Percentiles rank a stretch among this genome's conserved stretches.
Evolutionary conservation across 2,329 filamentous ascomycete species (phyloP).

Genomic region (Escovopsis weberi): DNA sequence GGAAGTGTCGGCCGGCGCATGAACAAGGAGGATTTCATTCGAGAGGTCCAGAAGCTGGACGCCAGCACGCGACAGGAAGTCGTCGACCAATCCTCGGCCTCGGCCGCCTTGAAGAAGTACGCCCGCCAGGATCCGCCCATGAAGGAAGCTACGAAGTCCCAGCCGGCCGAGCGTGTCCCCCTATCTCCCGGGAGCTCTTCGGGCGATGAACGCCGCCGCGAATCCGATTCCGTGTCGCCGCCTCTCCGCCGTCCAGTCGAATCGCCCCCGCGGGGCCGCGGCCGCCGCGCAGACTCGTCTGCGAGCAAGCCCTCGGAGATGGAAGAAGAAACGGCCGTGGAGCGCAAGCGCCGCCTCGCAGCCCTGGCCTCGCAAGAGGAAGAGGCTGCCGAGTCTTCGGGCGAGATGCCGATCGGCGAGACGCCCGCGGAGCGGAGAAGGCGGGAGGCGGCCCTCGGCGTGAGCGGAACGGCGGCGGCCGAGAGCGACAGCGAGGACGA

Average conservation of each 20-base stretch:
- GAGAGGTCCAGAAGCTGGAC: constrained; percentile 59
- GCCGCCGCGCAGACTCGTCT: background rate
- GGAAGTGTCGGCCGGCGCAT: constrained; percentile 57
- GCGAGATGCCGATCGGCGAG: constrained; percentile 31
- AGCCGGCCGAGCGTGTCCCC: constrained; percentile 2
- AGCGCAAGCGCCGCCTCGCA: constrained; percentile 50
- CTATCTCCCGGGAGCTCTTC: constrained; percentile 8
- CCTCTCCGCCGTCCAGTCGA: constrained; percentile 6
- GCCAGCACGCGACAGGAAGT: constrained; percentile 44
- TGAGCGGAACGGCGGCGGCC: constrained; percentile 29
- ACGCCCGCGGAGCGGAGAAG: constrained; percentile 62
- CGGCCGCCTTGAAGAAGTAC: constrained; percentile 32
- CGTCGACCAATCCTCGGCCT: constrained; percentile 34
- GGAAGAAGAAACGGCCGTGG: constrained; percentile 51
- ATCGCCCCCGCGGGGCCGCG: constrained; percentile 3
- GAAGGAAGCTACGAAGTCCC: background rate
- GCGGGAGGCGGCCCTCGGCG: constrained; percentile 58
- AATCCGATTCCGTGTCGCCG: constrained; percentile 8
- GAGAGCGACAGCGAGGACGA: constrained; percentile 41
- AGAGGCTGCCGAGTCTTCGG: constrained; percentile 7
- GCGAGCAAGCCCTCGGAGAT: constrained; percentile 10
- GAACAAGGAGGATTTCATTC: constrained; percentile 68
- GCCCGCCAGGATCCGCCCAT: constrained; percentile 26
- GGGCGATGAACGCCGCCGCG: constrained; percentile 1
- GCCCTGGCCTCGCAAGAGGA: constrained; percentile 31